Percentiles rank a stretch among this genome's conserved stretches.
Evolutionary conservation across 805 yeast species (phyloP).

Genomic region (Blastobotrys mokoenaii): DNA sequence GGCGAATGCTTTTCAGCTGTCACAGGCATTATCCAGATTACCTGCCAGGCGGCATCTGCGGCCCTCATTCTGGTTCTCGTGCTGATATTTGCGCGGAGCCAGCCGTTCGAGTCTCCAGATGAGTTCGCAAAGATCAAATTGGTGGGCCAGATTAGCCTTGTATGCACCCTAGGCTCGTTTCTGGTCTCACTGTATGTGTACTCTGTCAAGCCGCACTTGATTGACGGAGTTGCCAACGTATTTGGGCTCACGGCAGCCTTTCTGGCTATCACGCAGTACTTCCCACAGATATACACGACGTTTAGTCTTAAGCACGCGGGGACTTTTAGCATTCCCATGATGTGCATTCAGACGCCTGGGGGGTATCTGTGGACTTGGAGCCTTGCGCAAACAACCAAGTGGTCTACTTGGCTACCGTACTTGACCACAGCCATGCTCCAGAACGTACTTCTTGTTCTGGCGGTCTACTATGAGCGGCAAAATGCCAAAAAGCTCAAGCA

Average conservation of each 20-base stretch:
- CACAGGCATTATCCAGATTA: constrained; percentile 58
- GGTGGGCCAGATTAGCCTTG: constrained; percentile 17
- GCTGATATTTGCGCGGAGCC: constrained; percentile 35
- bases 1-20: constrained; percentile 63
- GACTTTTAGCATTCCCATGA: constrained; percentile 68
- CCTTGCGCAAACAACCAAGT: constrained; percentile 57
- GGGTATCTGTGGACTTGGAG: constrained; percentile 76
- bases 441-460: constrained; percentile 50
- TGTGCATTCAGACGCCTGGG: constrained; percentile 85
- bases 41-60: constrained; percentile 53
- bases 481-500: neutral
- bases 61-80: constrained; percentile 49
- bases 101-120: constrained; percentile 12
- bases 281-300: constrained; percentile 75
- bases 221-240: constrained; percentile 39
- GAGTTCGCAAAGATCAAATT: constrained; percentile 14
- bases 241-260: constrained; percentile 60
- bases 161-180: constrained; percentile 25
- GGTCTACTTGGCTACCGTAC: constrained; percentile 85
- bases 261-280: constrained; percentile 60
- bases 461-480: constrained; percentile 40
- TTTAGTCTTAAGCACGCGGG: constrained; percentile 67
- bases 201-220: constrained; percentile 7
- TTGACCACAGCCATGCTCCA: constrained; percentile 65
- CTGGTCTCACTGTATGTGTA: constrained; percentile 14